phyloP scores from a whole-genome alignment of 2,329 filamentous ascomycete species.

The Sporothrix humicola region DNA sequence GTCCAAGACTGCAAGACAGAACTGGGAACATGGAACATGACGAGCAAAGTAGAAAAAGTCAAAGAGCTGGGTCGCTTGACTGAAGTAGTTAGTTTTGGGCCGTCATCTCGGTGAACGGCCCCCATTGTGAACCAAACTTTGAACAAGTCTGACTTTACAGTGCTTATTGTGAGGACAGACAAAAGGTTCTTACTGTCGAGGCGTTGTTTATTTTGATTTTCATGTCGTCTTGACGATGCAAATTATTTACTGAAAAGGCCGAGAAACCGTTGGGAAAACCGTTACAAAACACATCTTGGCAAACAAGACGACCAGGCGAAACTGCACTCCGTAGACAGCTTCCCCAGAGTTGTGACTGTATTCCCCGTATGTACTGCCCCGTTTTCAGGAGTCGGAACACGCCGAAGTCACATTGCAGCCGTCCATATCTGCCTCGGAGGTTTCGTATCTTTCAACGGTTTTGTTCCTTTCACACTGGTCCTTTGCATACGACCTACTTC shows the following conservation, averaged over 20 bases:
- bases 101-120: background rate
- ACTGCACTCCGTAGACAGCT: background rate
- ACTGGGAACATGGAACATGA: conserved; percentile 16
- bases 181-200: background rate
- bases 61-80: background rate
- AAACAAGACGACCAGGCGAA: too few species aligned
- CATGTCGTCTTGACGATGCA: background rate
- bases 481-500: background rate
- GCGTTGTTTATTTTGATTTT: background rate
- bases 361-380: background rate
- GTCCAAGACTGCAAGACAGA: background rate
- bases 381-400: background rate
- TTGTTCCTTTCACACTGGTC: background rate
- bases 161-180: background rate
- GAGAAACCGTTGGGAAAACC: background rate
- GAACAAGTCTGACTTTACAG: background rate
- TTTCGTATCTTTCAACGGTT: background rate
- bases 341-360: background rate
- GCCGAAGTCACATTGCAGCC: conserved; percentile 9
- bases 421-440: background rate
- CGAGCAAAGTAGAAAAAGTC: background rate
- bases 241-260: background rate
- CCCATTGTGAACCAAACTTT: conserved; percentile 9
- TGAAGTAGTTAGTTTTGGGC: background rate
- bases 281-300: background rate